Evolutionary conservation across 179 eudicot genomes (phyloP), one percentile per base, ranked within the genome.

Genomic region (Beta corolliflora): DNA sequence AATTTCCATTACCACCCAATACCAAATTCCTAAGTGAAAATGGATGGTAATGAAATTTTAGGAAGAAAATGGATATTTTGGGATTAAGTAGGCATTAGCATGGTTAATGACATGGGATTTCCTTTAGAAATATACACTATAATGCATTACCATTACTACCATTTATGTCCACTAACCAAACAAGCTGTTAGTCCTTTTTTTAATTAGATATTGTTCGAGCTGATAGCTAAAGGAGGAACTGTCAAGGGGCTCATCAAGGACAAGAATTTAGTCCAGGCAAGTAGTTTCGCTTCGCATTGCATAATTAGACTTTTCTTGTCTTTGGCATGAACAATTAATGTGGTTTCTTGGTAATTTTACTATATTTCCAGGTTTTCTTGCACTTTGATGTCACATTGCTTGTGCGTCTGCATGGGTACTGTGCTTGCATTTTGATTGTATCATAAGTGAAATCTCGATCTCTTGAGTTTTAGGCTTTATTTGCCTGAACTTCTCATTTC

Each of bases 191-290:
- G 36, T 31, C 36, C 36, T 31, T n/a, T n/a, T n/a, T 31, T 44
- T 71, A 70, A 79, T 84, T 91, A 95, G 99, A 94, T 95, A 84
- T 87, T 95, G 64, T 88, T 91, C 86, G 99, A 94, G 89, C 89
- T 95, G 31, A 88, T 95, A 88, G 94, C 91, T 77, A 92, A 94
- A 83, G 98, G 99, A 85, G 99, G 99, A 85, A 95, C 98, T 19
- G 97, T 95, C 80, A 85, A 94, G 85, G 98, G 97, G 83, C 36
- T 95, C 81, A 92, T 95, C 76, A 86, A 94, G 87, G 98, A 91
- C 45, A 95, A 95, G 85, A 85, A 94, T 82, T 88, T 95, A 85
- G 97, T 95, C 77, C 99, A 95, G 97, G 99, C 80, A 89, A 83
- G 88, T 88, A 53, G 2, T 54, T 76, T 70, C 56, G 50, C 56